Evolutionary conservation across 202 grass and related monocot species (phyloP), one percentile per base, ranked within the genome.

Genomic region (Bolboschoenoplectus hybrid): DNA sequence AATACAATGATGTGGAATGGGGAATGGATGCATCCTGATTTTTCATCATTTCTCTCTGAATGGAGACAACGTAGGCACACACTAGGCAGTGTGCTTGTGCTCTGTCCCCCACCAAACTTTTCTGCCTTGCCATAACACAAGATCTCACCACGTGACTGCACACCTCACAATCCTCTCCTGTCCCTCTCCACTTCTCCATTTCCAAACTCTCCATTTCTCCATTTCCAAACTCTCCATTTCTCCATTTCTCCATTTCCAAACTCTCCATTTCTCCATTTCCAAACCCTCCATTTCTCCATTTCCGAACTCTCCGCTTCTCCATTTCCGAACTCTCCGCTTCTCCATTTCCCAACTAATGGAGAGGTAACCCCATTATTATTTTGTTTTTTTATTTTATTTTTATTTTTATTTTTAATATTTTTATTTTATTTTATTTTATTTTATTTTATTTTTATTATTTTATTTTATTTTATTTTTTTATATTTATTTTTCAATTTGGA

Each of bases 141-240:
- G 81, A 84, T 84, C 81, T 57, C 20, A 83, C 7, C 81, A 84
- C 81, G 81, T 71, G 81, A 84, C 81, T 70, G 16, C 3, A 55
- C 3, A 41, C 71, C 81, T 84, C 47, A 53, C 32, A 35, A 71
- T 53, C 66, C 10, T 68, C 39, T 66, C 6, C 0, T 38, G 4
- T 67, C 19, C 6, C 10, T 38, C 13, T 2, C 63, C 20, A 38
- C 20, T n/a, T 52, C 49, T 50, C 78, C 61, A 83, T 14, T 83
- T 68, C 7, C 1, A 63, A 10, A 39, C 26, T 26, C 26, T 26
- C 26, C 26, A 0, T 0, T 26, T 26, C 26, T 26, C 26, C 26
- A 26, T 26, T 26, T 26, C 26, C 26, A 26, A 26, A 26, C 26
- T 26, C 26, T 26, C 26, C 26, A 26, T 26, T 26, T 26, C 26